phyloP scores from a whole-genome alignment of 2,329 filamentous ascomycete species.

The Penicillium sp. region DNA sequence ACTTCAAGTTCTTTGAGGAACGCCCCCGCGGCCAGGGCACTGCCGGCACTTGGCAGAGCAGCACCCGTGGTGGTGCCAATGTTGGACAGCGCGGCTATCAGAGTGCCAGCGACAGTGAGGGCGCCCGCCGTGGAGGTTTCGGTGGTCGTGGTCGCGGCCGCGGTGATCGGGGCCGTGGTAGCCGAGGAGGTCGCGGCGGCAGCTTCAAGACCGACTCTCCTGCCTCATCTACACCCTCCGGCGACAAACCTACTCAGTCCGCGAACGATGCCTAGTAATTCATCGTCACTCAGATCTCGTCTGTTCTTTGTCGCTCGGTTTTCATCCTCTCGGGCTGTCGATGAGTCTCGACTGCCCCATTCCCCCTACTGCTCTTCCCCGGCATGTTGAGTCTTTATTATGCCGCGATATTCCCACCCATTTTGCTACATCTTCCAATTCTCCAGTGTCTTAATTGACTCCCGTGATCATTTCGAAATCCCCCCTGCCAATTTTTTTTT shows the following conservation, averaged over 20 bases:
- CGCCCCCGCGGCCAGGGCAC: conserved; percentile 57
- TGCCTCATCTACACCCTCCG: conserved; percentile 32
- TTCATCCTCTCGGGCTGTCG: conserved; percentile 20
- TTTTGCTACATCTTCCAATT: conserved; percentile 31
- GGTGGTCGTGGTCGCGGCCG: conserved; percentile 57
- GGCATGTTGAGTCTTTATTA: conserved; percentile 16
- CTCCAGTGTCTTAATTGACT: conserved; percentile 25
- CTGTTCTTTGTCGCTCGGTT: conserved; percentile 15
- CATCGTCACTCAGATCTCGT: conserved; percentile 25
- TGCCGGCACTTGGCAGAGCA: conserved; percentile 59
- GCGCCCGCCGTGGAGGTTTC: conserved; percentile 63
- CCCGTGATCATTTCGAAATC: conserved; percentile 27
- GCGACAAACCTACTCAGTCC: conserved; percentile 39
- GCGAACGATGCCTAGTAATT: conserved; percentile 39
- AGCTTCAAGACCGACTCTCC: conserved; percentile 52
- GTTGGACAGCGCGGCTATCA: conserved; percentile 75
- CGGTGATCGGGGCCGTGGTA: conserved; percentile 56
- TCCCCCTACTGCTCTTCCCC: conserved; percentile 15
- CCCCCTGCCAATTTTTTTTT: not conserved
- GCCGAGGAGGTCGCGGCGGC: conserved; percentile 57
- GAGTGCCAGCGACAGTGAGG: conserved; percentile 77
- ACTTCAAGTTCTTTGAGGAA: conserved; percentile 80
- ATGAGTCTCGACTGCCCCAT: conserved; percentile 14
- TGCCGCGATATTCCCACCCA: conserved; percentile 10
- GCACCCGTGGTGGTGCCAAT: conserved; percentile 65